A percentile compares a stretch with the other conserved stretches of the same genome.
Evolutionary conservation across 768 basidiomycete species (phyloP).

Genomic region (Boletus coccyginus): DNA sequence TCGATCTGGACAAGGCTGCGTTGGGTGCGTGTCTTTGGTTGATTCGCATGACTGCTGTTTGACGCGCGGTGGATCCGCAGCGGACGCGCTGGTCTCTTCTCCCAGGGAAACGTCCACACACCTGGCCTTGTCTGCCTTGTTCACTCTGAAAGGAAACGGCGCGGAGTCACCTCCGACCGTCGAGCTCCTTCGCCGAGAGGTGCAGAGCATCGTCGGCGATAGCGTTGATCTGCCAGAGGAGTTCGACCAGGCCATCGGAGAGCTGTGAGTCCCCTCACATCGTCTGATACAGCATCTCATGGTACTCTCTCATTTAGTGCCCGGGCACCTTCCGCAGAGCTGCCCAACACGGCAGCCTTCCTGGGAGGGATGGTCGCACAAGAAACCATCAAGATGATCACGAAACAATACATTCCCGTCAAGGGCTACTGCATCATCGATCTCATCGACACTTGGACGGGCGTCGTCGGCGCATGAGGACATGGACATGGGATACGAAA

Average conservation of each 20-base stretch:
- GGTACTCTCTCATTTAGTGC: slow-evolving; percentile 40
- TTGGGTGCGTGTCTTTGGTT: slow-evolving; percentile 41
- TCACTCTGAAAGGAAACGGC: slow-evolving; percentile 28
- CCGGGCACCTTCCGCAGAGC: slow-evolving; percentile 76
- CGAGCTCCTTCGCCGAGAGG: slow-evolving; percentile 52
- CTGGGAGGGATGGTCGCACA: slow-evolving; percentile 94
- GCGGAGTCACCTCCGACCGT: slow-evolving; percentile 39
- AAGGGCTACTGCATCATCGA: slow-evolving; percentile 84
- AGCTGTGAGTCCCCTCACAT: slow-evolving; percentile 55
- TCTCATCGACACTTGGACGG: slow-evolving; percentile 78
- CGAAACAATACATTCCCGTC: slow-evolving; percentile 91
- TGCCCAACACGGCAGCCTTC: slow-evolving; percentile 93
- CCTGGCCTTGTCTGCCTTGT: slow-evolving; percentile 67
- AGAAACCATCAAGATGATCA: slow-evolving; percentile 96
- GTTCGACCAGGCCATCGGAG: slow-evolving; percentile 62
- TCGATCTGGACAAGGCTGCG: slow-evolving; percentile 47
- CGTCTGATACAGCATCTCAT: background rate
- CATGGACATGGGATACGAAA: background rate
- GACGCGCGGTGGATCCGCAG: slow-evolving; percentile 31
- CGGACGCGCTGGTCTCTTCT: slow-evolving; percentile 34
- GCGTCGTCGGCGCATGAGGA: slow-evolving; percentile 37
- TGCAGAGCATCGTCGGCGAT: slow-evolving; percentile 48
- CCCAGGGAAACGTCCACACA: slow-evolving; percentile 67
- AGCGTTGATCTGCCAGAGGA: slow-evolving; percentile 51
- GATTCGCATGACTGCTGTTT: background rate